Evolutionary conservation across 2,329 filamentous ascomycete genomes (phyloP).

Genomic region (Coniella lustricola): DNA sequence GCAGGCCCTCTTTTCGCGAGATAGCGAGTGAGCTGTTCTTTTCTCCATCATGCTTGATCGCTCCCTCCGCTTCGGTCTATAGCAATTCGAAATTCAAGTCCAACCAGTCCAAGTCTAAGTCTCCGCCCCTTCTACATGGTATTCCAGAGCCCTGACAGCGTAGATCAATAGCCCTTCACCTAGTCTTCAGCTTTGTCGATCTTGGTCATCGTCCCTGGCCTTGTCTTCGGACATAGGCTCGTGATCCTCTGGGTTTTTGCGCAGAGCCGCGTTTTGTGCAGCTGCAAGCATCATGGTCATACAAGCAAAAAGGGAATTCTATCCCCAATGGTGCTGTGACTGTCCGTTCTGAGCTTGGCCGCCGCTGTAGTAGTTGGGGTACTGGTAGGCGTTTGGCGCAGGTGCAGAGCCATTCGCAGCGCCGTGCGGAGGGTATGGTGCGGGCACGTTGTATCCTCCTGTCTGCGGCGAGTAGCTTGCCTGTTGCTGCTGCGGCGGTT

Average conservation of each 20-base stretch:
- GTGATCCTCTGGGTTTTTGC: background rate
- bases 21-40: too few species aligned
- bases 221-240: too few species aligned
- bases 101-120: too few species aligned
- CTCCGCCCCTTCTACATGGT: too few species aligned
- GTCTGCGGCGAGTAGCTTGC: slow-evolving; percentile 12
- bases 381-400: slow-evolving; percentile 12
- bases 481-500: background rate
- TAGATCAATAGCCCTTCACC: too few species aligned
- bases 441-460: slow-evolving; percentile 13
- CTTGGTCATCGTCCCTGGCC: background rate
- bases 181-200: too few species aligned
- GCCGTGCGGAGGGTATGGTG: slow-evolving; percentile 10
- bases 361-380: slow-evolving; percentile 14
- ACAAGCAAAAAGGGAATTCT: slow-evolving; percentile 4
- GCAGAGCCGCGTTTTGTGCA: background rate
- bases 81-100: too few species aligned
- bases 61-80: too few species aligned
- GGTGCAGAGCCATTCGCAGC: slow-evolving; percentile 7
- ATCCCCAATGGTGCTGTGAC: slow-evolving; percentile 14
- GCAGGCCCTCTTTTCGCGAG: too few species aligned
- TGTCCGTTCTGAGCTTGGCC: slow-evolving; percentile 14
- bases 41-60: background rate
- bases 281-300: slow-evolving; percentile 1
- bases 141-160: too few species aligned